These are phyloP conservation scores for Macadamia tetraphylla DNA, from an alignment of 164 flowering plant species.

Conservation along the genomic window DNA sequence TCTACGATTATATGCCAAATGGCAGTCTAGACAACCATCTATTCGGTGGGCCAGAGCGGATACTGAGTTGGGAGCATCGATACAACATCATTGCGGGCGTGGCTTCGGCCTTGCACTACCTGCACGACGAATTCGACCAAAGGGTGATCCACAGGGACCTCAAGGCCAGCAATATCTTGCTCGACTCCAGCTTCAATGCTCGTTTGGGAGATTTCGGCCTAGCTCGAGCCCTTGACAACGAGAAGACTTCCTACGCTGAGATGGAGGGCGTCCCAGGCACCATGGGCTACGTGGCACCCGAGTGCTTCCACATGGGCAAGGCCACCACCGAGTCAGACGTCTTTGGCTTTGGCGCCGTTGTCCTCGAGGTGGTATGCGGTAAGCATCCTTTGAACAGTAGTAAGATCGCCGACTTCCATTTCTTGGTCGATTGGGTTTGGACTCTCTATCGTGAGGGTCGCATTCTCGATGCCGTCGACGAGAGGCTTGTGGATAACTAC, in stretches of 20 bases:
- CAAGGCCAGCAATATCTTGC: slow-evolving; percentile 17
- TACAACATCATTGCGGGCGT: slow-evolving; percentile 11
- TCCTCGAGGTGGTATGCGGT: slow-evolving; percentile 16
- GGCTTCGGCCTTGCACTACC: slow-evolving; percentile 13
- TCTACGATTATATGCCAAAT: slow-evolving; percentile 52
- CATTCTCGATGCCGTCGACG: background rate
- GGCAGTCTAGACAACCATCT: slow-evolving; percentile 46
- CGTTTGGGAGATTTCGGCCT: slow-evolving; percentile 20
- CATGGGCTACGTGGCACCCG: slow-evolving; percentile 17
- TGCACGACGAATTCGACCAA: slow-evolving; percentile 17
- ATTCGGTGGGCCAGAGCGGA: slow-evolving; percentile 9
- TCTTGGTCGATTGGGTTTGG: background rate
- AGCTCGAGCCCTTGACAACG: slow-evolving; percentile 7
- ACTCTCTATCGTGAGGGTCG: background rate
- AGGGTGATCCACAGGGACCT: slow-evolving; percentile 16
- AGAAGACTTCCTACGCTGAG: slow-evolving; percentile 10
- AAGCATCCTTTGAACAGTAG: background rate
- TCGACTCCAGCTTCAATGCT: background rate
- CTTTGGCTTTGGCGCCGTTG: slow-evolving; percentile 9
- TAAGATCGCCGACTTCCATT: too few species aligned
- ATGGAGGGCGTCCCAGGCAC: slow-evolving; percentile 14
- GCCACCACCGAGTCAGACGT: slow-evolving; percentile 17
- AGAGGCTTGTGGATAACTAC: background rate
- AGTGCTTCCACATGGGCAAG: slow-evolving; percentile 11
- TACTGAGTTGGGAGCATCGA: slow-evolving; percentile 15